Base-by-base conservation (phyloP, 192 early-diverging fungal species). In the Umbelopsis sp. region DNA sequence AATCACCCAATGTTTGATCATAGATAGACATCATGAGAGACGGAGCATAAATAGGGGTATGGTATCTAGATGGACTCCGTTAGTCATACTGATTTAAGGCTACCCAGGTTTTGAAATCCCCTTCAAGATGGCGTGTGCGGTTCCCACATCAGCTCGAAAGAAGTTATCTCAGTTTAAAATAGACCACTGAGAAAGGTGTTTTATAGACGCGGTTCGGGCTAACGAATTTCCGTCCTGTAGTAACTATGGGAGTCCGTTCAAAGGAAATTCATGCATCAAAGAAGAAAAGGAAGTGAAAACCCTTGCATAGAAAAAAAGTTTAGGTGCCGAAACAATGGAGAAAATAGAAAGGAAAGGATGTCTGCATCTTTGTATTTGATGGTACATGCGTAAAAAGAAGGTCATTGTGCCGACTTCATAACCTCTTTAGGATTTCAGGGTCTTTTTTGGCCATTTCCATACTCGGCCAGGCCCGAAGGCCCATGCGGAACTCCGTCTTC, bases 401-500 rank as follows among this genome's bases (percentile, higher is more conserved):
- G 16, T 62, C 56, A 62, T 62, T 62, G 56, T 62, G 26, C 31
- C 12, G 26, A 31, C 31, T 32, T 62, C 26, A 62, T 62, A 62
- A 62, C 56, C 56, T 62, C 56, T 62, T 62, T 62, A 32, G 56
- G 56, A 62, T 32, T 34, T 62, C 56, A 62, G 56, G 56, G 56
- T 62, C 56, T 62, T 62, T 34, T 34, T 62, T 31, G 31, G 29
- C 56, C 56, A 62, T 62, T 62, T 62, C 56, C 56, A 34, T 62
- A 62, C 56, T 62, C 56, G 56, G 56, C 17, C 56, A 34, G 29
- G 29, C 29, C 54, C 56, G 56, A 62, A 62, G 56, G 56, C 56
- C 56, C 6, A 62, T 62, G 56, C 56, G 56, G 56, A 62, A 62
- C 56, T 62, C 56, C 56, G 56, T 62, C 38, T 4, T 62, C 34